Evolutionary conservation across 192 early-diverging fungal genomes (phyloP).

Genomic region (Backusella sp.): DNA sequence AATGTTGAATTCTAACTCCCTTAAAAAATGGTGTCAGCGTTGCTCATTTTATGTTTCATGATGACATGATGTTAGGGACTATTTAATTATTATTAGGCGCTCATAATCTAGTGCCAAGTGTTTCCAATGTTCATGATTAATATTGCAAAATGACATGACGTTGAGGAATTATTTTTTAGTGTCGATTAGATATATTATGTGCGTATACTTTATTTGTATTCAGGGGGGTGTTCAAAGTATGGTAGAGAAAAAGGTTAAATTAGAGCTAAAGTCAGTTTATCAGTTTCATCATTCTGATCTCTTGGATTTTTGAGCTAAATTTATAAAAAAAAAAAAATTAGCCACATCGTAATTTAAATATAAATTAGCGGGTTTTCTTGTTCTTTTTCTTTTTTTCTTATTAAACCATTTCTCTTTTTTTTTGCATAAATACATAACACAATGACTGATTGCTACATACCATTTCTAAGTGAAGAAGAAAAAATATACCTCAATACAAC

Average conservation of each 20-base stretch:
- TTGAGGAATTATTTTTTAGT: neutral
- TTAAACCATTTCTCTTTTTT: neutral
- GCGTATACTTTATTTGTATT: neutral
- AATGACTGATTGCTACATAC: neutral
- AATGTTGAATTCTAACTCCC: neutral
- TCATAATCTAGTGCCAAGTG: neutral
- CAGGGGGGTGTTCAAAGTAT: neutral
- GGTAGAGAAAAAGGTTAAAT: neutral
- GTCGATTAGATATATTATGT: neutral
- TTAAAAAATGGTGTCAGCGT: neutral
- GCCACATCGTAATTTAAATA: neutral
- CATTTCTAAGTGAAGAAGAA: conserved; percentile 16
- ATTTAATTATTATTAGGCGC: neutral
- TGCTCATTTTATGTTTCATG: neutral
- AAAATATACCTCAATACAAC: conserved; percentile 1
- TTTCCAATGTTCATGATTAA: neutral
- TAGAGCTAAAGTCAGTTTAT: neutral
- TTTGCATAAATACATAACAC: neutral
- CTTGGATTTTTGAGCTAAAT: neutral
- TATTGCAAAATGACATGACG: neutral
- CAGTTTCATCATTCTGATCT: conserved; percentile 12
- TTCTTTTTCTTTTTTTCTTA: neutral
- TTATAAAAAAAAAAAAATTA: neutral
- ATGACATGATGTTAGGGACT: neutral
- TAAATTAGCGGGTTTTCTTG: neutral